phyloP scores from a whole-genome alignment of 2,329 filamentous ascomycete genomes.

The Rugonectria rugulosa region DNA sequence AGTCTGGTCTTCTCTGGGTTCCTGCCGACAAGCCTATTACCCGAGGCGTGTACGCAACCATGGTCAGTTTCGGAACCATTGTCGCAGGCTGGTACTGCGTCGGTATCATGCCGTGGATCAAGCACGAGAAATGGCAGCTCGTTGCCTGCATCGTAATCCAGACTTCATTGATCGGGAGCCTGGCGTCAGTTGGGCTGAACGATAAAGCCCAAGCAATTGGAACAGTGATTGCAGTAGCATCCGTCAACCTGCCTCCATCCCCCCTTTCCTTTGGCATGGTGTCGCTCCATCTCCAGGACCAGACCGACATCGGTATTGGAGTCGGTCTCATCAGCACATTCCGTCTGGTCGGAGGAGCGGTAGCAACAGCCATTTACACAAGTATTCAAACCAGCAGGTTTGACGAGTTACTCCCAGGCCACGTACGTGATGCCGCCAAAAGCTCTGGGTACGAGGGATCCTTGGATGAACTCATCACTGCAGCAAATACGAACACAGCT shows the following conservation, averaged over 20 bases:
- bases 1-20: constrained; percentile 34
- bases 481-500: constrained; percentile 39
- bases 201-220: constrained; percentile 44
- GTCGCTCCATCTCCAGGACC: constrained; percentile 43
- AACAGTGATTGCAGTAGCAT: constrained; percentile 38
- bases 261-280: constrained; percentile 44
- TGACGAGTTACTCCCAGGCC: constrained; percentile 21
- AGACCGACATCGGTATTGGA: constrained; percentile 46
- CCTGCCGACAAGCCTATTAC: constrained; percentile 34
- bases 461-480: constrained; percentile 29
- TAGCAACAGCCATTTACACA: constrained; percentile 48
- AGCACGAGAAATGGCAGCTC: constrained; percentile 42
- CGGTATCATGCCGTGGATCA: constrained; percentile 35
- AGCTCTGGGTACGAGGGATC: constrained; percentile 26
- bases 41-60: constrained; percentile 36
- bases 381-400: constrained; percentile 43
- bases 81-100: constrained; percentile 38
- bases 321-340: constrained; percentile 45
- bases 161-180: constrained; percentile 43
- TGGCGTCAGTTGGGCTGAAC: constrained; percentile 41
- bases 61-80: constrained; percentile 31
- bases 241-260: constrained; percentile 39
- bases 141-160: constrained; percentile 39
- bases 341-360: constrained; percentile 44
- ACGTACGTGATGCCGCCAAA: constrained; percentile 25